These are phyloP conservation scores for Penicillium coffeae DNA, from an alignment of 495 filamentous ascomycete species.

Conservation along the genomic window DNA sequence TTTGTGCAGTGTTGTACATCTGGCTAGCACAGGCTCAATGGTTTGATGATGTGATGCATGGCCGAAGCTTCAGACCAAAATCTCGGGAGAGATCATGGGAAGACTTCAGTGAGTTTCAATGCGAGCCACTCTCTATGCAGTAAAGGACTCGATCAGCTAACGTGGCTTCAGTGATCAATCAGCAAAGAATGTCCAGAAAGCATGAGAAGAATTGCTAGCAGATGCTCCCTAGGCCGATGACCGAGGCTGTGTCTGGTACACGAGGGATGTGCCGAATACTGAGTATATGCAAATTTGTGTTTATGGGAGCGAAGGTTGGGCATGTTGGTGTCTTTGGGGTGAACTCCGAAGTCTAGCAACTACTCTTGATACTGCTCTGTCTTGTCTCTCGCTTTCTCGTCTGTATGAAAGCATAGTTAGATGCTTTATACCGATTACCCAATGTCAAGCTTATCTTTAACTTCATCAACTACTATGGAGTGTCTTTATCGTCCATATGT, in stretches of 20 bases:
- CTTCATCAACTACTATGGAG: too few relatives aligned
- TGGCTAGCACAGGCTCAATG: slow-evolving; percentile 68
- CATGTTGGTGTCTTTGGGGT: too few relatives aligned
- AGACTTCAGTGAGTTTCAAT: slow-evolving; percentile 74
- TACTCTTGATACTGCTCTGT: too few relatives aligned
- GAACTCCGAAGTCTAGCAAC: too few relatives aligned
- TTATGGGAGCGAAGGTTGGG: too few relatives aligned
- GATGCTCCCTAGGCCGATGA: not conserved
- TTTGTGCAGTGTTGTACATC: slow-evolving; percentile 73
- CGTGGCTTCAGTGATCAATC: not conserved
- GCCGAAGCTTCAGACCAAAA: slow-evolving; percentile 72
- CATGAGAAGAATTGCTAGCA: slow-evolving; percentile 3
- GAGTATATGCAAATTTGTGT: too few relatives aligned
- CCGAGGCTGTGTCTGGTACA: not conserved
- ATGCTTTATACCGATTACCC: too few relatives aligned
- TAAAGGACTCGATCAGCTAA: not conserved
- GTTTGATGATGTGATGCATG: slow-evolving; percentile 92
- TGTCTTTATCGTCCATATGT: not conserved
- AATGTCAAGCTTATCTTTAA: not conserved
- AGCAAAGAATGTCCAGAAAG: not conserved
- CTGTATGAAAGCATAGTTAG: too few relatives aligned
- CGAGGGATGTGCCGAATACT: not conserved
- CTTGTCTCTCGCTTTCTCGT: too few relatives aligned
- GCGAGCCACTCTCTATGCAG: too few relatives aligned
- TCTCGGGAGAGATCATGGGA: slow-evolving; percentile 72